A percentile compares a stretch with the other conserved stretches of the same genome.
phyloP scores from a whole-genome alignment of 1,284 basidiomycete species.

The Phellopilus nigrolimitatus region DNA sequence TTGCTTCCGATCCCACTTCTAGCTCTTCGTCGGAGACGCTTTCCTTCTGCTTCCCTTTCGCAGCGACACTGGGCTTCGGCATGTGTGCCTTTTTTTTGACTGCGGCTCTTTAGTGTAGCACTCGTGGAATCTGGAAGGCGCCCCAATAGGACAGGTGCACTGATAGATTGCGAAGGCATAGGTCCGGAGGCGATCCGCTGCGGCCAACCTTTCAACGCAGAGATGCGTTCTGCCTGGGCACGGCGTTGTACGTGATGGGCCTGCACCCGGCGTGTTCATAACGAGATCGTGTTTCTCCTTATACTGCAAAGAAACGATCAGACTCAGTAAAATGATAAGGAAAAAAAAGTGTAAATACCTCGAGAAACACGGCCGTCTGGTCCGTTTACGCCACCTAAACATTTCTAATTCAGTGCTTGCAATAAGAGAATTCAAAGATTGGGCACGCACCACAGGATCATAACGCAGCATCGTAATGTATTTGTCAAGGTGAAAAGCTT shows the following conservation, averaged over 20 bases:
- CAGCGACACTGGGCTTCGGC: slow-evolving; percentile 23
- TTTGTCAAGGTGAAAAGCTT: slow-evolving; percentile 81
- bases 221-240: slow-evolving; percentile 49
- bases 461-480: slow-evolving; percentile 71
- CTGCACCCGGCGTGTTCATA: slow-evolving; percentile 40
- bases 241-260: slow-evolving; percentile 61
- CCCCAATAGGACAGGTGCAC: slow-evolving; percentile 14
- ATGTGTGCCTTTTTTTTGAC: slow-evolving; percentile 29
- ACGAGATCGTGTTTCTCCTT: slow-evolving; percentile 61
- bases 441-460: slow-evolving; percentile 60
- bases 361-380: slow-evolving; percentile 6
- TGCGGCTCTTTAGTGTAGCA: too few relatives aligned
- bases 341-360: slow-evolving; percentile 6
- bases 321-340: slow-evolving; percentile 3
- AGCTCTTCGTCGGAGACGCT: slow-evolving; percentile 20
- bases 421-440: slow-evolving; percentile 11
- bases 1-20: neutral
- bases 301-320: slow-evolving; percentile 44
- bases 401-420: slow-evolving; percentile 50
- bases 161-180: slow-evolving; percentile 28
- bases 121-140: slow-evolving; percentile 15
- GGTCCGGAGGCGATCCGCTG: slow-evolving; percentile 25
- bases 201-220: slow-evolving; percentile 31
- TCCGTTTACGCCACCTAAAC: slow-evolving; percentile 8
- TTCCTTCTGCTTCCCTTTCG: slow-evolving; percentile 32